Conservation (phyloP, 176 grass and related monocot species). For the Eragrostis nindensis region DNA sequence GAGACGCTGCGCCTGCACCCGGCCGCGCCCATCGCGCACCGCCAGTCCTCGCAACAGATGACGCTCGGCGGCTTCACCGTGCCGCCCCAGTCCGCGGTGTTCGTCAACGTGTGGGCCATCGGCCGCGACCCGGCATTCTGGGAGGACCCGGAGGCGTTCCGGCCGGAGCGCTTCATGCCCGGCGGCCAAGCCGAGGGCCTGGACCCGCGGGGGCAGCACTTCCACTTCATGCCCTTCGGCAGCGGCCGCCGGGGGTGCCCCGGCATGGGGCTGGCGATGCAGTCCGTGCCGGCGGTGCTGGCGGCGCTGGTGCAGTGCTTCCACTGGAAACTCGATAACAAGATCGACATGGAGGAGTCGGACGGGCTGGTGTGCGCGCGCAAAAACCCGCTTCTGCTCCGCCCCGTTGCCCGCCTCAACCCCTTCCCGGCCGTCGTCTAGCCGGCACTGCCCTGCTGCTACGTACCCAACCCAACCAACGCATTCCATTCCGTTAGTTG, state of each 20-base stretch:
- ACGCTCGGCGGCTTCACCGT: constrained; percentile 32
- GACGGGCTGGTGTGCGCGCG: constrained; percentile 59
- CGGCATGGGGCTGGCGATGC: constrained; percentile 58
- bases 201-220: constrained; percentile 66
- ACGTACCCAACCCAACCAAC: no score
- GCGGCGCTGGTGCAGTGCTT: constrained; percentile 76
- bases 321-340: constrained; percentile 33
- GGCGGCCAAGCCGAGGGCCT: constrained; percentile 7
- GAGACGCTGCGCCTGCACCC: constrained; percentile 70
- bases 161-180: constrained; percentile 67
- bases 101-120: constrained; percentile 70
- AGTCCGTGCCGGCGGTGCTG: constrained; percentile 50
- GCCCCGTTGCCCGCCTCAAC: constrained; percentile 37
- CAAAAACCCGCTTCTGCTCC: constrained; percentile 53
- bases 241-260: constrained; percentile 65
- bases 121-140: constrained; percentile 60
- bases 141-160: constrained; percentile 61
- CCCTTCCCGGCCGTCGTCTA: constrained; percentile 51
- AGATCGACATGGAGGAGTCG: constrained; percentile 71
- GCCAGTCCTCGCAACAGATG: constrained; percentile 49
- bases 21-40: constrained; percentile 44
- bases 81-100: constrained; percentile 51
- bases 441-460: background rate
- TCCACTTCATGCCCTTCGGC: constrained; percentile 76
- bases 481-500: no score